These are phyloP conservation scores for Rhizopogon sp. DNA, from an alignment of 768 basidiomycete genomes.

Conservation along the genomic window DNA sequence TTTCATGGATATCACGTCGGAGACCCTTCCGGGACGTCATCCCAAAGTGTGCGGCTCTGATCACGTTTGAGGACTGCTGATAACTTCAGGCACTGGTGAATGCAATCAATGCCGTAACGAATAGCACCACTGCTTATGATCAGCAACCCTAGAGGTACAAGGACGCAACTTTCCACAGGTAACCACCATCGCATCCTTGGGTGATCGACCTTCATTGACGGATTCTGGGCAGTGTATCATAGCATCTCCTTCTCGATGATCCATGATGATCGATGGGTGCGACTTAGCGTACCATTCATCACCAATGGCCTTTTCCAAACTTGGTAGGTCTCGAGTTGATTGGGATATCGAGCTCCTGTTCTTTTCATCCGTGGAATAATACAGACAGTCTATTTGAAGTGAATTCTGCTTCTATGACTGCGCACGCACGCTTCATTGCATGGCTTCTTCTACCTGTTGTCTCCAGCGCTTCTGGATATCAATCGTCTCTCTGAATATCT, in stretches of 20 bases:
- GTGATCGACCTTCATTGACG: conserved; percentile 2
- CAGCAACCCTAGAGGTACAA: conserved; percentile 89
- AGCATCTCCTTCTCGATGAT: background rate
- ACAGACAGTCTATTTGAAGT: background rate
- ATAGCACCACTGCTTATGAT: conserved; percentile 32
- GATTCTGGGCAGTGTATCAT: conserved; percentile 52
- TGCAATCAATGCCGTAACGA: conserved; percentile 33
- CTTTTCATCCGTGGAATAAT: background rate
- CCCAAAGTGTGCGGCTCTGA: conserved; percentile 59
- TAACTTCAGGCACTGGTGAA: conserved; percentile 98
- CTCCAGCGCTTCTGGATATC: conserved; percentile 90
- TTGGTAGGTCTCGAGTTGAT: background rate
- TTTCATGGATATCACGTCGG: conserved; percentile 97
- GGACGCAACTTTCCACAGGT: conserved; percentile 89
- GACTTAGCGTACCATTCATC: conserved; percentile 48
- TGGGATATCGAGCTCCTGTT: background rate
- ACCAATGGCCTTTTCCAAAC: background rate
- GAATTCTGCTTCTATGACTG: background rate
- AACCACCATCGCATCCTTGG: conserved; percentile 17
- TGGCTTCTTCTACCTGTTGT: conserved; percentile 63
- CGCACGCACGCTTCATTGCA: conserved; percentile 6
- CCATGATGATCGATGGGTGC: conserved; percentile 8
- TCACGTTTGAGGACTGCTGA: conserved; percentile 74
- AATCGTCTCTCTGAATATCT: conserved; percentile 85
- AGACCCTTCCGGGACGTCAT: conserved; percentile 96